Base-by-base conservation (phyloP, 257 asterid genomes). In the Gentiana macrophylla region DNA sequence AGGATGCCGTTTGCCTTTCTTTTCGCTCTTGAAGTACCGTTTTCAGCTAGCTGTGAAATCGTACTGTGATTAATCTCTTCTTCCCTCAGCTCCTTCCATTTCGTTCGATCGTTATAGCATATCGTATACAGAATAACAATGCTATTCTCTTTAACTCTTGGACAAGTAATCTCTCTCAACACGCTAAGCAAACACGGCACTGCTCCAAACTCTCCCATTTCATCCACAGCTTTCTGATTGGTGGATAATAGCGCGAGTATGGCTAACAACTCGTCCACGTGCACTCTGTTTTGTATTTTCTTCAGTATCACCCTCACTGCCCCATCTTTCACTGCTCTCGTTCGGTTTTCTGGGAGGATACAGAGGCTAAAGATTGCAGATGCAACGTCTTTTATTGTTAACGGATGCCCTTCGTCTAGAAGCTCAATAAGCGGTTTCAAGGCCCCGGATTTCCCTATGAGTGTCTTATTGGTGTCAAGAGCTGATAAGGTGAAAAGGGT, bases 1-100 rank as follows among this genome's bases (percentile, higher is more conserved):
- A 91, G 95, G 60, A 91, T 78, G 71, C 79, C 79, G 15, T 52
- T 62, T 8, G 98, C 96, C 79, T 91, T 91, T 55, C 98, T 83
- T 79, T 78, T 75, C 6, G 98, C 95, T 62, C 98, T 67, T 8
- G 96, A 74, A 13, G 92, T 81, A 50, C 98, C 98, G 49, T 79
- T 72, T 57, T 70, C 69, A 55, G 81, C 80, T 3, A 91, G 79
- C 60, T 70, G 77, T 56, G 96, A 81, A 48, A 91, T 70, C 0
- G 96, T 84, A 1, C 77, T 71, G 32, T 82, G n/a, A 13, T 12
- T 53, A 5, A 52, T 66, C 56, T 87, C 98, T 55, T 84, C 96
- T 37, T 81, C 94, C 56, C 83, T 83, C 67, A 91, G 56, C 63
- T 75, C 85, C 78, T 67, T 81, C 92, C 91, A 81, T 62, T 73